Evolutionary conservation across 1,284 basidiomycete genomes (phyloP).

Genomic region (Malassezia cuniculi): DNA sequence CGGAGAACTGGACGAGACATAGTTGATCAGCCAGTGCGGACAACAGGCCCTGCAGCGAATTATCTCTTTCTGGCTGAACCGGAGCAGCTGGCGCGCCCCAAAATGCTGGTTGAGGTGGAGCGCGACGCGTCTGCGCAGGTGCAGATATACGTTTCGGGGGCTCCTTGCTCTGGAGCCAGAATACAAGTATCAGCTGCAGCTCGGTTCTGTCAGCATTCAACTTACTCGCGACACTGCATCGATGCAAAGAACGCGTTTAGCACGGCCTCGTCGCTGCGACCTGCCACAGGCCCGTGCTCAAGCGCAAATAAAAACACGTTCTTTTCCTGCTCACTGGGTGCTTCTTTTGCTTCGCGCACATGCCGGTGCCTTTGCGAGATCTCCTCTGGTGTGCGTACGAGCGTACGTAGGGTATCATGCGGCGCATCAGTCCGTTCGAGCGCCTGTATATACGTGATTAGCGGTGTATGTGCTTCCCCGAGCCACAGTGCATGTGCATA

Average conservation of each 20-base stretch:
- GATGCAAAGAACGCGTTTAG: conserved; percentile 3
- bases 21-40: conserved; percentile 10
- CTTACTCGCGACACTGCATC: conserved; percentile 10
- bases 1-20: conserved; percentile 10
- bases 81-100: too few relatives aligned
- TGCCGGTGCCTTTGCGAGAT: conserved; percentile 4
- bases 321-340: too few relatives aligned
- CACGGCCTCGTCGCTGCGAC: background rate
- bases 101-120: too few relatives aligned
- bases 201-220: conserved; percentile 4
- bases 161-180: too few relatives aligned
- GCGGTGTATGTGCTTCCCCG: conserved; percentile 14
- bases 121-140: too few relatives aligned
- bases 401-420: background rate
- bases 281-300: background rate
- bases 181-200: conserved; percentile 7
- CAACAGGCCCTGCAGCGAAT: conserved; percentile 1
- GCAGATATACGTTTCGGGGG: too few relatives aligned
- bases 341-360: background rate
- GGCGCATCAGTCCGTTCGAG: conserved; percentile 1
- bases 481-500: conserved; percentile 7
- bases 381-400: conserved; percentile 7
- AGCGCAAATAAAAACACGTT: background rate
- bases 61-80: too few relatives aligned
- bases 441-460: background rate